phyloP scores from a whole-genome alignment of 768 basidiomycete species.

The Tulasnella sp. region DNA sequence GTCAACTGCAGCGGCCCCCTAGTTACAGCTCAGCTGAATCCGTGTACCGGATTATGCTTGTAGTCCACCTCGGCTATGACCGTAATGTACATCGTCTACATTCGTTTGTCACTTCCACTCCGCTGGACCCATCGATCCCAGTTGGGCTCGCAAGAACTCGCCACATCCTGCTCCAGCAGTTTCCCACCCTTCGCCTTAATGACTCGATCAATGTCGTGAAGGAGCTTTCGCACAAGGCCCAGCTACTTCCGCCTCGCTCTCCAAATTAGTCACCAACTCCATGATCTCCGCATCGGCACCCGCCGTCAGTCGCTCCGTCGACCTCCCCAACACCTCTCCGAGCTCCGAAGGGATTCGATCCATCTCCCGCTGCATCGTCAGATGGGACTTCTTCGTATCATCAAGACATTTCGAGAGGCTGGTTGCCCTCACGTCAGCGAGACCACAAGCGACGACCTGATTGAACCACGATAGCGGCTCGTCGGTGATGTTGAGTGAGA shows the following conservation, averaged over 20 bases:
- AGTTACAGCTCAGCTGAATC: no score
- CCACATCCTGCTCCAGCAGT: no score
- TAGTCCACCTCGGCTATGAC: no score
- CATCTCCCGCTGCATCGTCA: slow-evolving; percentile 9
- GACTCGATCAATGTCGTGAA: no score
- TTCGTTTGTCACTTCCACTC: no score
- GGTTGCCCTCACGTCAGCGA: slow-evolving; percentile 69
- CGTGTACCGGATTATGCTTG: no score
- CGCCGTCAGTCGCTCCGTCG: background rate
- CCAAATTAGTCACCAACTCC: background rate
- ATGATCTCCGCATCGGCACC: slow-evolving; percentile 8
- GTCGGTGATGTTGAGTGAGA: slow-evolving; percentile 77
- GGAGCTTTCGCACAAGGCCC: background rate
- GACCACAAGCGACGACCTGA: slow-evolving; percentile 80
- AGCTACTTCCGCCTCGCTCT: background rate
- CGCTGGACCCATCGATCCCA: no score
- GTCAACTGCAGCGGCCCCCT: no score
- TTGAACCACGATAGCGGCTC: slow-evolving; percentile 83
- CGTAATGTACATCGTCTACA: no score
- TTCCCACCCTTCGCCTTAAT: no score
- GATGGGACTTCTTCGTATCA: background rate
- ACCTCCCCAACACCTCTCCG: slow-evolving; percentile 8
- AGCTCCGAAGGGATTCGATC: slow-evolving; percentile 13
- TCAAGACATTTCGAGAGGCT: slow-evolving; percentile 23
- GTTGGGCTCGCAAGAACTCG: no score